Base-by-base conservation (phyloP, 306 rosid species). In the Lupinus albus region DNA sequence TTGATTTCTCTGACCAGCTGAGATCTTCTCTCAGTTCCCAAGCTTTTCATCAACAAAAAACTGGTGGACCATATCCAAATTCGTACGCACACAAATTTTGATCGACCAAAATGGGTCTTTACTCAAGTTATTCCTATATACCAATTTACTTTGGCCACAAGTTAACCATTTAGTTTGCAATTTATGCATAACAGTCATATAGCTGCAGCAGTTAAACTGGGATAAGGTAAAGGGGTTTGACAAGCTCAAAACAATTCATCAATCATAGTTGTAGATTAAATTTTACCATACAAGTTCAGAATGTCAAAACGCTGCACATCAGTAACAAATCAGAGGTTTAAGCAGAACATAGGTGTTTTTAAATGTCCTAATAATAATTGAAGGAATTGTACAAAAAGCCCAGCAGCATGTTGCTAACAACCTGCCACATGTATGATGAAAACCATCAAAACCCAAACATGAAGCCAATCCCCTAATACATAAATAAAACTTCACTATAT, bases 351-450 rank as follows among this genome's bases (percentile, higher is more conserved):
- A 73, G 30, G 47, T 17, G n/a, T 73, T 70, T 38, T 41, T 17
- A 64, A 35, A 59, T 64, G 55, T 75, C 42, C 17, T 20, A 45
- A 50, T 46, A 65, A 30, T 60, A 51, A 62, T 61, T 39, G 35
- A 64, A 79, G 79, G 75, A 25, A 4, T 44, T 25, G 30, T 25
- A 25, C 30, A 25, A 25, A 25, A 72, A 66, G 55, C 71, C 78
- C 71, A 18, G 67, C 47, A 49, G 30, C 68, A 67, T 13, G 44
- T 41, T 56, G 72, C 76, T 32, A 68, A 54, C 61, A n/a, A 28
- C 51, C 83, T 70, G 68, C 64, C 69, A 54, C 49, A 76, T 52
- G 76, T 70, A 72, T 2, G 9, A 77, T 42, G 55, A 66, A 68
- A 72, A 49, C 68, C 61, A 74, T 48, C 15, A 52, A 28, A 67